phyloP scores from a whole-genome alignment of 2,329 filamentous ascomycete species.

The Nemania serpens region DNA sequence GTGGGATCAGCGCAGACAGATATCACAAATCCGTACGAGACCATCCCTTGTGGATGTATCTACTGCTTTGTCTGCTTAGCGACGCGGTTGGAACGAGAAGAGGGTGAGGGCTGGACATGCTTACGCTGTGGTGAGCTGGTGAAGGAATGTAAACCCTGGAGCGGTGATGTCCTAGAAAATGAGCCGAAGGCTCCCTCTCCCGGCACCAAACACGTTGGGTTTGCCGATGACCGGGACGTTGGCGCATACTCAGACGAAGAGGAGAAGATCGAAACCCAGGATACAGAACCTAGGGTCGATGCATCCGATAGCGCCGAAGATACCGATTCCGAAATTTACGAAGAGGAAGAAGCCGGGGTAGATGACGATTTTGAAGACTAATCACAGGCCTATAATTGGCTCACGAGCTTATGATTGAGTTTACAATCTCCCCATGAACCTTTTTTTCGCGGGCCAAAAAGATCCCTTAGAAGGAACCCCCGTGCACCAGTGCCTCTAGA shows the following conservation, averaged over 20 bases:
- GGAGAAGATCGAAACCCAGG: constrained; percentile 28
- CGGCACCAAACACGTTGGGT: constrained; percentile 63
- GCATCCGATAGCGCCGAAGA: constrained; percentile 30
- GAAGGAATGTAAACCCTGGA: constrained; percentile 88
- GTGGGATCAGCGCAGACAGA: constrained; percentile 89
- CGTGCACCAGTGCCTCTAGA: no score
- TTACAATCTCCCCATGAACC: not conserved
- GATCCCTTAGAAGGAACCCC: no score
- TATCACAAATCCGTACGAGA: constrained; percentile 94
- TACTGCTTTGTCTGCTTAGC: constrained; percentile 98
- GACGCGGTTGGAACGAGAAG: constrained; percentile 85
- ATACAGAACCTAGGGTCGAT: constrained; percentile 10
- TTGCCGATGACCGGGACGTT: constrained; percentile 56
- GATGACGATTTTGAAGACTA: constrained; percentile 37
- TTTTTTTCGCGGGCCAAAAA: no score
- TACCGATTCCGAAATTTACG: constrained; percentile 41
- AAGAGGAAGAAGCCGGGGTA: constrained; percentile 42
- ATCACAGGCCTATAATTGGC: constrained; percentile 1
- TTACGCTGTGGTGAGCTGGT: constrained; percentile 84
- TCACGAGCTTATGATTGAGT: not conserved
- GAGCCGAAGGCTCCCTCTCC: constrained; percentile 46
- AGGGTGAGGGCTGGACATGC: constrained; percentile 93
- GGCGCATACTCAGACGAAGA: constrained; percentile 34
- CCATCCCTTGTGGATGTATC: constrained; percentile 84
- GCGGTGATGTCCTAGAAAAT: constrained; percentile 79